phyloP scores from a whole-genome alignment of 2,329 filamentous ascomycete genomes.

The Trichophyton schoenleinii region DNA sequence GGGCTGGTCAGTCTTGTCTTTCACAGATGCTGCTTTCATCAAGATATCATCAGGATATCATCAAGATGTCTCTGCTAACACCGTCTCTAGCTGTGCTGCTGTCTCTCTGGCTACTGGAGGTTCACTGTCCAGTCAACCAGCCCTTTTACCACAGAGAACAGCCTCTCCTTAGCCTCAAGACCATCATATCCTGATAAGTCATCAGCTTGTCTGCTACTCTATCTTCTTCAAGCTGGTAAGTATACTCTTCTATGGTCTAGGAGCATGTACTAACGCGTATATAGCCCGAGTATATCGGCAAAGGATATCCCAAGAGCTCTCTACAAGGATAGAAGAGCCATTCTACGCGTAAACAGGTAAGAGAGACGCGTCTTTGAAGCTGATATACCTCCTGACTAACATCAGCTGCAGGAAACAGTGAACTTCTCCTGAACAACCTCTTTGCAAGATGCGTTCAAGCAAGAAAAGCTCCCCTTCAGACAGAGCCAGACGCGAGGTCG shows the following conservation, averaged over 20 bases:
- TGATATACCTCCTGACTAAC: neutral
- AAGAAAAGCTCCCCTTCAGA: neutral
- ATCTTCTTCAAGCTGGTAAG: neutral
- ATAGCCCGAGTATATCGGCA: neutral
- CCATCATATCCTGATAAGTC: neutral
- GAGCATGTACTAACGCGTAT: neutral
- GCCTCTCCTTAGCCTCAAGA: neutral
- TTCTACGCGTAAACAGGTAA: neutral
- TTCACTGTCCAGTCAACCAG: neutral
- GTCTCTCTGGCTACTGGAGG: neutral
- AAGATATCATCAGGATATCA: neutral
- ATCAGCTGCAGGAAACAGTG: neutral
- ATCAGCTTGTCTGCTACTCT: neutral
- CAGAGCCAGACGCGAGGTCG: neutral
- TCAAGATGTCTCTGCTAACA: neutral
- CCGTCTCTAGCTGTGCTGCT: neutral
- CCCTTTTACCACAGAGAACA: neutral
- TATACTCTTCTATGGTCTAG: neutral
- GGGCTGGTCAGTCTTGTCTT: neutral
- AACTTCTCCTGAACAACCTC: neutral
- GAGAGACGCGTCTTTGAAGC: neutral
- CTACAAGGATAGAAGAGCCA: neutral
- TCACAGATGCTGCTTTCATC: neutral
- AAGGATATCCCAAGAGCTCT: neutral
- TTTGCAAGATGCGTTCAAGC: neutral